Evolutionary conservation across 1,284 basidiomycete genomes (phyloP), one percentile per base, ranked within the genome.

Genomic region (Fomes fomentarius): DNA sequence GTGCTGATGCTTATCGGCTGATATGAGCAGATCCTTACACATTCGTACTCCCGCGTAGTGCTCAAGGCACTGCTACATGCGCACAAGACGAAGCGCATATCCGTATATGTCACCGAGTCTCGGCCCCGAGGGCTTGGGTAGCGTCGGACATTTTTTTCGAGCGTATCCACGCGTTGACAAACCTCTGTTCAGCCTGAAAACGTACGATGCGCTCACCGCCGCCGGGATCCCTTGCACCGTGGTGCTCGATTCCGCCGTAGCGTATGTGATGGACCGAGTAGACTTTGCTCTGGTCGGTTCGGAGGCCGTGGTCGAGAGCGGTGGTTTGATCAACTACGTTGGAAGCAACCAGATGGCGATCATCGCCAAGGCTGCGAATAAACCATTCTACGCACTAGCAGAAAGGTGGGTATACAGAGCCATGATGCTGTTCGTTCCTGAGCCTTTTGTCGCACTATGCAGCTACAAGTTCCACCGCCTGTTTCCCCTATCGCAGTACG

Each of bases 401-500:
- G 96, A 99, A 77, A 94, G 90, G 91, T 90, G 57, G 59, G 74
- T 67, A 46, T 55, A 54, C 38, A 55, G 56, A 37, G 62, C 58
- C 50, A 52, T 55, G 37, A 51, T 50, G 45, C 42, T 47, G 52
- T 42, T 52, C 53, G 63, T 55, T 63, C 51, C 61, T 69, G 52
- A 70, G 54, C 52, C 34, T 53, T 40, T 51, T 19, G 31, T 64
- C 52, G 46, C 44, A 58, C 50, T 63, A 66, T 62, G 57, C 70
- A 92, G 93, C 72, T 99, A 96, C 82, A 99, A 99, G 76, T 98
- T 99, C 73, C 89, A 98, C 67, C 89, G 97, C 58, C 80, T 97
- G 65, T 98, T 98, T 76, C 96, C 96, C 37, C 79, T 99, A 70
- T 96, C 93, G 48, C 96, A 98, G 71, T 95, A 95, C 70, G 96